These are phyloP conservation scores for Furcasterigmium sp. DNA, from an alignment of 2,329 filamentous ascomycete genomes.

Conservation along the genomic window DNA sequence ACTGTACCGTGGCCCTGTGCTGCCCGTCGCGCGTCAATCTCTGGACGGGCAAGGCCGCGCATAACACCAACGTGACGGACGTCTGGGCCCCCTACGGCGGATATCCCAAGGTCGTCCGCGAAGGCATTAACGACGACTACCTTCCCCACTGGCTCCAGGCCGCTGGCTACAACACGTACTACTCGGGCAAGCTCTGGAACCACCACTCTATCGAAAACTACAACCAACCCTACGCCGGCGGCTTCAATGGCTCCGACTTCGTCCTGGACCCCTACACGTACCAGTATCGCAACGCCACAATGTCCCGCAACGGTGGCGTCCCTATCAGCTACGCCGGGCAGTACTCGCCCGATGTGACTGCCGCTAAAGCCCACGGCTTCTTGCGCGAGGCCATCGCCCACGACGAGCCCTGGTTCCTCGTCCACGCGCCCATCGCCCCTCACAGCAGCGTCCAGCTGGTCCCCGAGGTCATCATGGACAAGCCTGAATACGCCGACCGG, in stretches of 20 bases:
- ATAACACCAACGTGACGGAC: slow-evolving; percentile 64
- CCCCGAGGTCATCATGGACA: slow-evolving; percentile 35
- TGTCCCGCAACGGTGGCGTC: slow-evolving; percentile 34
- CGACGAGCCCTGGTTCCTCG: slow-evolving; percentile 60
- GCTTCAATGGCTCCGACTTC: slow-evolving; percentile 51
- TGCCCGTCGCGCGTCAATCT: slow-evolving; percentile 63
- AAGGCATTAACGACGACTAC: slow-evolving; percentile 63
- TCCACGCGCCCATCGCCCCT: slow-evolving; percentile 60
- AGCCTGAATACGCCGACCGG: slow-evolving; percentile 36
- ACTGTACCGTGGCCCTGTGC: slow-evolving; percentile 61
- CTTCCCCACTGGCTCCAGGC: slow-evolving; percentile 67
- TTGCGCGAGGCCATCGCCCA: slow-evolving; percentile 52
- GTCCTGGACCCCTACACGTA: slow-evolving; percentile 30
- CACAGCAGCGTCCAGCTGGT: slow-evolving; percentile 49
- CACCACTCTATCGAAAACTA: slow-evolving; percentile 57
- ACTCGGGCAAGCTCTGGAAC: slow-evolving; percentile 70
- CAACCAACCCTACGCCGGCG: slow-evolving; percentile 47
- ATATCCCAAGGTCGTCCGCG: slow-evolving; percentile 60
- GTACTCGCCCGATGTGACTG: slow-evolving; percentile 50
- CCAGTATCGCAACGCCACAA: slow-evolving; percentile 43
- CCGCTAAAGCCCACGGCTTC: slow-evolving; percentile 52
- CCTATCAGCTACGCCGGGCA: slow-evolving; percentile 21
- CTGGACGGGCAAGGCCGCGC: slow-evolving; percentile 60
- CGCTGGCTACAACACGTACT: slow-evolving; percentile 66
- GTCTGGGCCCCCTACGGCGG: slow-evolving; percentile 25